Evolutionary conservation across 1,139 yeast species (phyloP).

Genomic region (Geotrichum phurueaensis): DNA sequence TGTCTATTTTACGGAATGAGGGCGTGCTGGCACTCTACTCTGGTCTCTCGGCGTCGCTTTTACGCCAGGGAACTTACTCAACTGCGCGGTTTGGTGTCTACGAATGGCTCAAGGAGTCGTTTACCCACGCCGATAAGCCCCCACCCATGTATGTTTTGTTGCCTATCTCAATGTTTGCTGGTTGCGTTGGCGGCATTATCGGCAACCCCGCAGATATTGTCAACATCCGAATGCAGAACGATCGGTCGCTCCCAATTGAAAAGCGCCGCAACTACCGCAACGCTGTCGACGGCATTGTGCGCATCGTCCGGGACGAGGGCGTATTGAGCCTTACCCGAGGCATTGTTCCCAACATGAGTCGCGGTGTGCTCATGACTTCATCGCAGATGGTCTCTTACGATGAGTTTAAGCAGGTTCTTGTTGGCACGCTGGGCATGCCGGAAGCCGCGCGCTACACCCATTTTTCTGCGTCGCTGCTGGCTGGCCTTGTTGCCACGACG

Average conservation of each 20-base stretch:
- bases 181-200: constrained; percentile 75
- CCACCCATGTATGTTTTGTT: constrained; percentile 48
- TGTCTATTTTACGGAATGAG: constrained; percentile 54
- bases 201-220: constrained; percentile 89
- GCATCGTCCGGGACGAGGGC: constrained; percentile 60
- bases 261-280: constrained; percentile 70
- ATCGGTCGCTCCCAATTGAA: constrained; percentile 57
- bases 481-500: constrained; percentile 84
- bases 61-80: constrained; percentile 85
- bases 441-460: constrained; percentile 65
- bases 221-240: constrained; percentile 89
- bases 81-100: constrained; percentile 81
- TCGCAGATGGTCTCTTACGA: constrained; percentile 89
- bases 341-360: constrained; percentile 64
- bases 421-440: constrained; percentile 47
- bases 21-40: constrained; percentile 67
- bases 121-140: constrained; percentile 31
- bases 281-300: constrained; percentile 67
- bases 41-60: constrained; percentile 73
- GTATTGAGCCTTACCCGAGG: constrained; percentile 63
- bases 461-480: constrained; percentile 67
- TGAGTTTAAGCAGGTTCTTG: constrained; percentile 58
- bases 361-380: constrained; percentile 87
- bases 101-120: constrained; percentile 59
- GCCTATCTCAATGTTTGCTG: constrained; percentile 78